Base-by-base conservation (phyloP, 345 rosid species). In the Leavenworthia alabamica region DNA sequence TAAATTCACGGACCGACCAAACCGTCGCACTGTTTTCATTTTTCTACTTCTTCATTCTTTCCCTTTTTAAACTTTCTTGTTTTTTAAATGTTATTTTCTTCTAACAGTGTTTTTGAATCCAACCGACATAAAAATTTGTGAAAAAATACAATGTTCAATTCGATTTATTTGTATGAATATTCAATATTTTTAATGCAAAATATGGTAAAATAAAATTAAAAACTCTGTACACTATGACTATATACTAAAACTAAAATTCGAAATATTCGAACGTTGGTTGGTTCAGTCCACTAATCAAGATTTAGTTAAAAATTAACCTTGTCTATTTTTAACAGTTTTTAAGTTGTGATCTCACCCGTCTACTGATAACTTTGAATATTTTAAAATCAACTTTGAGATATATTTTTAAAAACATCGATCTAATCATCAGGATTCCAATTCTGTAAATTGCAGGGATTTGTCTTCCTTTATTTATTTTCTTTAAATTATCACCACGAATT, bases 1-100 rank as follows among this genome's bases (percentile, higher is more conserved):
- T n/a, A n/a, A 56, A 69, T 48, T 63, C 39, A 56, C 69, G 69
- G 74, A 62, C 74, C 69, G 64, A 70, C 74, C 69, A 70, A 62
- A 70, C 53, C 69, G 64, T 15, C 45, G 17, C 40, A n/a, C 42
- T 60, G 40, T 68, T 60, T 52, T 49, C 47, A 12, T 70, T 29
- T 49, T 59, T 44, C 11, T 58, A 39, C 35, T 48, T 67, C 36
- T 35, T 52, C 15, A 42, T 56, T 26, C 62, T 35, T 60, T 31
- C 9, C 23, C 5, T 0, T 60, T 32, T 20, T 4, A 6, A 13
- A 28, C 39, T 39, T 47, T 23, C n/a, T 46, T 49, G 2, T 40
- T 27, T 28, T 28, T 1, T 13, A 8, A 42, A 35, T 10, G 2
- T 39, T 41, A 11, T 37, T 39, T 9, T 60, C 50, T 47, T 59